Percentiles rank a stretch among this genome's conserved stretches.
These are phyloP conservation scores for Toxicodendron radicans DNA, from an alignment of 345 rosid genomes.

Conservation along the genomic window DNA sequence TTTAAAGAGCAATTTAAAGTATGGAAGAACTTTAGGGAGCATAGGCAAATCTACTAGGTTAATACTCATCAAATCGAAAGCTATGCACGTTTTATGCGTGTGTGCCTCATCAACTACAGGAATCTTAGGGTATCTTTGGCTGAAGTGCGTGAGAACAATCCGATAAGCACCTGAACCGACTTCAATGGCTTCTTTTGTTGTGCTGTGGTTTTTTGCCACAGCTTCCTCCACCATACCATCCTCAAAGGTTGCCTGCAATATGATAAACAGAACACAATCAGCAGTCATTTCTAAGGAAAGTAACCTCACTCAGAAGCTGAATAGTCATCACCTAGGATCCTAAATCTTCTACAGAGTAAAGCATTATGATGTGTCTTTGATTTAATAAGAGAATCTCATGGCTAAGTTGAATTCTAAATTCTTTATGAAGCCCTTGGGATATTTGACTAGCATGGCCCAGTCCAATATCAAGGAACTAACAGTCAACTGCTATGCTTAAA, in stretches of 20 bases:
- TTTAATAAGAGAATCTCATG: too few species aligned
- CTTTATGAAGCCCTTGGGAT: too few species aligned
- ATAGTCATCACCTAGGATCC: background rate
- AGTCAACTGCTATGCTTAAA: background rate
- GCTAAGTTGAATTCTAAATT: too few species aligned
- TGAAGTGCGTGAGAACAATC: constrained; percentile 90
- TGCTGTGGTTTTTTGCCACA: constrained; percentile 88
- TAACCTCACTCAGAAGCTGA: background rate
- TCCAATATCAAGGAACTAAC: background rate
- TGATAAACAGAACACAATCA: background rate
- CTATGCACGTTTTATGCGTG: constrained; percentile 92
- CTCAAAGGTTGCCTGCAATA: constrained; percentile 86
- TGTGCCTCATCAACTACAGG: constrained; percentile 73
- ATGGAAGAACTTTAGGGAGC: constrained; percentile 77
- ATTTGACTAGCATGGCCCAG: background rate
- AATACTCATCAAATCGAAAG: constrained; percentile 91
- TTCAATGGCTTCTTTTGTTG: constrained; percentile 88
- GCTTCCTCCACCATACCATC: constrained; percentile 90
- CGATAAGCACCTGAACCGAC: constrained; percentile 73
- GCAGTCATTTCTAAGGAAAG: background rate
- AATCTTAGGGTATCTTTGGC: constrained; percentile 94
- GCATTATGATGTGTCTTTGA: background rate
- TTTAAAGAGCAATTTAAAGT: constrained; percentile 73
- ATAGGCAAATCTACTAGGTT: constrained; percentile 81
- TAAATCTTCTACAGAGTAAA: background rate